phyloP scores from a whole-genome alignment of 306 rosid species.

The Cucurbita pepo region DNA sequence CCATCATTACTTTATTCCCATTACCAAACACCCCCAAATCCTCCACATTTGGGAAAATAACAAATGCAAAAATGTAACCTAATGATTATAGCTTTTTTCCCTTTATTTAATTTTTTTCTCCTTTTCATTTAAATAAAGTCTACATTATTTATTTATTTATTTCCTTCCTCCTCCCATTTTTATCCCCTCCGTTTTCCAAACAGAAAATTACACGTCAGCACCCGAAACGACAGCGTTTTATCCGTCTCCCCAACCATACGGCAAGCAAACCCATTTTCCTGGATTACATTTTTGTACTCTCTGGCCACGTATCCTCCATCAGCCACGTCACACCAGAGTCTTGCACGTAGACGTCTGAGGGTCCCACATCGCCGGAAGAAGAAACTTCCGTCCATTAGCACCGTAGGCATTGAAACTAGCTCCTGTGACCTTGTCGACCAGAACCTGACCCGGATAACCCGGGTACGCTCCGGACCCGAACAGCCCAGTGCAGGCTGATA shows the following conservation, averaged over 20 bases:
- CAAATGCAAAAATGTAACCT: background rate
- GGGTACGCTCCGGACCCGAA: constrained; percentile 81
- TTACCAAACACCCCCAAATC: background rate
- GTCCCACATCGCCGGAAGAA: constrained; percentile 97
- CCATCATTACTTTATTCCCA: constrained; percentile 2
- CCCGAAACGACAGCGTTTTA: constrained; percentile 31
- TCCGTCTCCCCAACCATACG: constrained; percentile 3
- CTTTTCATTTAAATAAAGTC: background rate
- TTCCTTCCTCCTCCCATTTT: background rate
- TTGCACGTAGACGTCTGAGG: constrained; percentile 51
- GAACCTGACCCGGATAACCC: constrained; percentile 56
- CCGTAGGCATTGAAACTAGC: constrained; percentile 79
- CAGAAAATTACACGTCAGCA: constrained; percentile 38
- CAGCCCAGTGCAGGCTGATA: constrained; percentile 56
- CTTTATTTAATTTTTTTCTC: background rate
- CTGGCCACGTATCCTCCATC: background rate
- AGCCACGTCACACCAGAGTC: constrained; percentile 34
- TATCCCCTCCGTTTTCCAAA: background rate
- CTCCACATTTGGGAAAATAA: background rate
- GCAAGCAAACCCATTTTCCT: background rate
- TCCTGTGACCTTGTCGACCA: constrained; percentile 38
- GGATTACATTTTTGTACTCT: constrained; percentile 13
- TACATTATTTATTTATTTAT: background rate
- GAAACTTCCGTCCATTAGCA: constrained; percentile 42
- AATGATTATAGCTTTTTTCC: background rate